Conservation (phyloP, 2,329 filamentous ascomycete species). For the Diaporthe citri region DNA sequence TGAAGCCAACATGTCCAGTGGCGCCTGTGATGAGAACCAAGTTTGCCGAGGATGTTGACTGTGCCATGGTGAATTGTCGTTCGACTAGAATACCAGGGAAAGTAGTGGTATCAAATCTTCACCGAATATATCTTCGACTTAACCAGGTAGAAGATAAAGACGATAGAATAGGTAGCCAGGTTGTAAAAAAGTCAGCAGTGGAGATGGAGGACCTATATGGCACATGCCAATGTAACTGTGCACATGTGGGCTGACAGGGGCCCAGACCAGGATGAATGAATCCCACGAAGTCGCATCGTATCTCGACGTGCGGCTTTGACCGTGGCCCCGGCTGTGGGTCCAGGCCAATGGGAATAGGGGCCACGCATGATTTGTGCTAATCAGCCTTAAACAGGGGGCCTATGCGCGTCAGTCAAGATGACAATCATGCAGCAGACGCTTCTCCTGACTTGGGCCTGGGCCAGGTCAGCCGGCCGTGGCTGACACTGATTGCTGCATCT, state of each 20-base stretch:
- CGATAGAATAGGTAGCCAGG: neutral
- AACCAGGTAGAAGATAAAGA: neutral
- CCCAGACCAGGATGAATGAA: neutral
- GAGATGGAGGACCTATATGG: constrained; percentile 5
- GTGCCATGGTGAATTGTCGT: neutral
- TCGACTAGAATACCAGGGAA: neutral
- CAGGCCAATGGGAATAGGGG: constrained; percentile 1
- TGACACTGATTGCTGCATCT: constrained; percentile 4
- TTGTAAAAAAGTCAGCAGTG: neutral
- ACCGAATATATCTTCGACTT: neutral
- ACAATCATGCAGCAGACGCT: constrained; percentile 5
- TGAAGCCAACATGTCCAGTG: constrained; percentile 43
- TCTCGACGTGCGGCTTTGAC: neutral
- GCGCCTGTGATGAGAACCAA: constrained; percentile 41
- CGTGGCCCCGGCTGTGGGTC: neutral
- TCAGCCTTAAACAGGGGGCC: constrained; percentile 20
- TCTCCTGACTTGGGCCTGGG: constrained; percentile 7
- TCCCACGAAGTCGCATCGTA: neutral
- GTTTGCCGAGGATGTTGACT: constrained; percentile 31
- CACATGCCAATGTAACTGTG: neutral
- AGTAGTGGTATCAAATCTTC: neutral
- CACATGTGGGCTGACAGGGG: neutral
- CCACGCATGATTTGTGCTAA: constrained; percentile 11
- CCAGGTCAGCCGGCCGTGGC: constrained; percentile 26
- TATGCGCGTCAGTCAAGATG: neutral